phyloP scores from a whole-genome alignment of 441 rosid genomes.

The Pelargonium australe region DNA sequence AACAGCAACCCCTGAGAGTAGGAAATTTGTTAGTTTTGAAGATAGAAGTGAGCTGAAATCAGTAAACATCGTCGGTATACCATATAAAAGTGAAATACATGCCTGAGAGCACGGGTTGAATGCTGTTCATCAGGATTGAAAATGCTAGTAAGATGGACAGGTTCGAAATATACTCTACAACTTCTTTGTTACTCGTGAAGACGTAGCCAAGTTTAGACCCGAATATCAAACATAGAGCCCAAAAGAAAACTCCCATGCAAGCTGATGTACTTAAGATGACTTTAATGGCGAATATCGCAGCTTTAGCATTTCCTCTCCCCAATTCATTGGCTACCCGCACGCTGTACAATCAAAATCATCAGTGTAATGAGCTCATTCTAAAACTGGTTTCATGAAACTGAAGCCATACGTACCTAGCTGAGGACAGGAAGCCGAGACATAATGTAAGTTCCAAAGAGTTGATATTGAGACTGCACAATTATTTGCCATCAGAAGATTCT shows the following conservation, averaged over 20 bases:
- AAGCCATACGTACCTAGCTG: constrained; percentile 42
- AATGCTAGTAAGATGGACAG: constrained; percentile 43
- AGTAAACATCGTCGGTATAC: too few relatives aligned
- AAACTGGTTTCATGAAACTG: too few relatives aligned
- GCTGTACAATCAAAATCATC: constrained; percentile 19
- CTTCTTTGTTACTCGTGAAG: constrained; percentile 38
- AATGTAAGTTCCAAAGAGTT: constrained; percentile 41
- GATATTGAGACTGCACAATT: constrained; percentile 39
- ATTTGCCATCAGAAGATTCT: neutral
- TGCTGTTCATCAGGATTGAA: constrained; percentile 49
- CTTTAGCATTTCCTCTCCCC: constrained; percentile 52
- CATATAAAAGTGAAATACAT: neutral
- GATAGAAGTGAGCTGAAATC: neutral
- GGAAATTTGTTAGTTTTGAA: neutral
- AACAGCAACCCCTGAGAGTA: constrained; percentile 36
- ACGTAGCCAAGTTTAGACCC: constrained; percentile 35
- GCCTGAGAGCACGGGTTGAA: constrained; percentile 58
- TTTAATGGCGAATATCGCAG: constrained; percentile 47
- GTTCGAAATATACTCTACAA: too few relatives aligned
- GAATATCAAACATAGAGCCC: constrained; percentile 37
- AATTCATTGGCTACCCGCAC: constrained; percentile 66
- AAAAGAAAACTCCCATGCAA: constrained; percentile 36
- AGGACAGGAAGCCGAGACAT: constrained; percentile 52
- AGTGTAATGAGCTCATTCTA: too few relatives aligned
- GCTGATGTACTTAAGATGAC: constrained; percentile 36